Base-by-base conservation (phyloP, 2,329 filamentous ascomycete genomes). In the Acephala macrosclerotiorum region DNA sequence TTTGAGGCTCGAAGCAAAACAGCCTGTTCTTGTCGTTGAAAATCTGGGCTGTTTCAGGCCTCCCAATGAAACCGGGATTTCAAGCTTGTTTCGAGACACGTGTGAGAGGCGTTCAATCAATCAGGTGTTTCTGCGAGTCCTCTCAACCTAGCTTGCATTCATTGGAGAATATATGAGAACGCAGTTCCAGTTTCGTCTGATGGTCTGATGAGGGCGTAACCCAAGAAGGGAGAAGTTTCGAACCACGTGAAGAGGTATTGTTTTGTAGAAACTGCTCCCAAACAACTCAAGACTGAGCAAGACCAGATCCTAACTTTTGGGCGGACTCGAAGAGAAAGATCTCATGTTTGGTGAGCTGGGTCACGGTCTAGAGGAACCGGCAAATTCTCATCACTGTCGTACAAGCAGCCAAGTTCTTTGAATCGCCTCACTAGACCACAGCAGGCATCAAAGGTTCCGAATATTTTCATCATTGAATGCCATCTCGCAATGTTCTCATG, bases 401-500 rank as follows among this genome's bases (percentile, higher is more conserved):
- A 33, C 29, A 33, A 33, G 4, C 29, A 33, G 40, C 14, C 16
- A 42, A 42, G 4, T 42, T 42, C 40, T 42, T n/a, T 16, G 18
- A 42, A 5, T 42, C 40, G 16, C n/a, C 40, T 18, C 29, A 33
- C 9, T 18, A 16, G 40, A 42, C 40, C 16, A 42, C 40, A 42
- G n/a, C 29, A 47, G 4, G 42, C 7, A 47, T 22, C 45, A 49
- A n/a, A 25, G 11, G n/a, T n/a, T 49, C 5, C n/a, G 45, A 49
- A 49, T 7, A 7, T 49, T 22, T 22, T n/a, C 4, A 6, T 49
- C n/a, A 22, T 49, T 49, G 7, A n/a, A 8, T 49, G 1, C 25
- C 45, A 49, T 49, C 45, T 49, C 45, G n/a, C 45, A 22, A n/a
- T 49, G n/a, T 49, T 49, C 45, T 49, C n/a, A n/a, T 25, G 12